Conservation (phyloP, 352 stramenopile genomes). For the Pythium apleroticum region DNA sequence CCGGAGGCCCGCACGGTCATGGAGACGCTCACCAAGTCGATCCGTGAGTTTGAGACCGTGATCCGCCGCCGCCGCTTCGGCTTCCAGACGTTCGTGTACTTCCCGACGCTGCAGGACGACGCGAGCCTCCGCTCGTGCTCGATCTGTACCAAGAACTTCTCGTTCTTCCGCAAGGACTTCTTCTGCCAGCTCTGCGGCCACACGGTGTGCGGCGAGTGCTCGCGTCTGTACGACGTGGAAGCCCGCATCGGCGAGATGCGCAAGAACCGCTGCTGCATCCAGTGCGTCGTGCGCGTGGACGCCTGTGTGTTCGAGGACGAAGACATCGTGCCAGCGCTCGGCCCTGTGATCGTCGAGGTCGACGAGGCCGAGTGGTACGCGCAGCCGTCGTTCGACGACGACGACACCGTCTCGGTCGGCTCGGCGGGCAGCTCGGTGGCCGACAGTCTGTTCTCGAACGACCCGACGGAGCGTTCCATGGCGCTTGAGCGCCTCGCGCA, state of each 20-base stretch:
- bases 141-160: conserved; percentile 55
- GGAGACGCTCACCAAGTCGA: conserved; percentile 44
- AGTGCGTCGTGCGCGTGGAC: conserved; percentile 57
- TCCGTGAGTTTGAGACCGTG: conserved; percentile 52
- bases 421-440: conserved; percentile 14
- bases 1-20: conserved; percentile 45
- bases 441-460: conserved; percentile 40
- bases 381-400: conserved; percentile 31
- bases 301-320: conserved; percentile 59
- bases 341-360: conserved; percentile 41
- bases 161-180: conserved; percentile 44
- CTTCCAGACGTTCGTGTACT: conserved; percentile 70
- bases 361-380: conserved; percentile 43
- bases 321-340: conserved; percentile 45
- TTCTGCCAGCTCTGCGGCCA: conserved; percentile 63
- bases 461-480: conserved; percentile 37
- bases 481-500: conserved; percentile 48
- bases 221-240: conserved; percentile 55
- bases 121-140: conserved; percentile 33
- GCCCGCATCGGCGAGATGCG: conserved; percentile 37
- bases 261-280: conserved; percentile 55
- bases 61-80: conserved; percentile 63
- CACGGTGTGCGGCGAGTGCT: conserved; percentile 54
- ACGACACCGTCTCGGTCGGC: conserved; percentile 26
- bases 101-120: conserved; percentile 27